A percentile compares a stretch with the other conserved stretches of the same genome.
Conservation (phyloP, 2,329 filamentous ascomycete genomes). For the Paracoccidioides brasiliensis region DNA sequence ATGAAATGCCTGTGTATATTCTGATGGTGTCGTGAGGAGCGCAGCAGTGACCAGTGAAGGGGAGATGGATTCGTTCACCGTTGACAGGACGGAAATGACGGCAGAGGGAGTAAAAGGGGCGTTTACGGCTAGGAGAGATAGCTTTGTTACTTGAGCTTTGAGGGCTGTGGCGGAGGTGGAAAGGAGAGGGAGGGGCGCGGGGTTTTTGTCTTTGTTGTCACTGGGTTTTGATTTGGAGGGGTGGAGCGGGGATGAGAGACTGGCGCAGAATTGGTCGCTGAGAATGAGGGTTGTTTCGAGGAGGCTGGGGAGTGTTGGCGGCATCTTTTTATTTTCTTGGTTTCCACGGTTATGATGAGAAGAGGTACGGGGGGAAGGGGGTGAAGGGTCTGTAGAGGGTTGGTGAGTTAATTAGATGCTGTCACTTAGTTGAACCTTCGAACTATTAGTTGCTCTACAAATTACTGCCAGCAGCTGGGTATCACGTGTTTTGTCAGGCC, state of each 20-base stretch:
- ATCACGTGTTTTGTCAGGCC: too few relatives aligned
- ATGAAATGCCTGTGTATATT: constrained; percentile 51
- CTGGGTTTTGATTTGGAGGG: constrained; percentile 1
- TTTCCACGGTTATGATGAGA: neutral
- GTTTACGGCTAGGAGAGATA: constrained; percentile 76
- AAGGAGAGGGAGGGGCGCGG: constrained; percentile 50
- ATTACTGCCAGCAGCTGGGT: too few relatives aligned
- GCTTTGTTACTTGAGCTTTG: constrained; percentile 71
- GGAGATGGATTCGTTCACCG: constrained; percentile 60
- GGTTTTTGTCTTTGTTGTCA: constrained; percentile 4
- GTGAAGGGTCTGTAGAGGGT: too few relatives aligned
- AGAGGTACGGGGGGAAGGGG: neutral
- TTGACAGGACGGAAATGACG: constrained; percentile 54
- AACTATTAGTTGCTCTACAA: too few relatives aligned
- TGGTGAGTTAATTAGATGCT: too few relatives aligned
- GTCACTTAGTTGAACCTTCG: too few relatives aligned
- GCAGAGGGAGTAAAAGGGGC: constrained; percentile 74
- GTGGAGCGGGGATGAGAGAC: constrained; percentile 18
- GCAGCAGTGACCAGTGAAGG: constrained; percentile 61
- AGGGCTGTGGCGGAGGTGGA: constrained; percentile 60
- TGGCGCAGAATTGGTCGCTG: constrained; percentile 26
- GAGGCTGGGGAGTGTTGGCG: constrained; percentile 19
- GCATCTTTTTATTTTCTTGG: constrained; percentile 14
- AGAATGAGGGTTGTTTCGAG: constrained; percentile 26
- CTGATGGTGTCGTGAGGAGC: constrained; percentile 47